These are phyloP conservation scores for Phytophthora pseudosyringae DNA, from an alignment of 352 stramenopile genomes.

Conservation along the genomic window DNA sequence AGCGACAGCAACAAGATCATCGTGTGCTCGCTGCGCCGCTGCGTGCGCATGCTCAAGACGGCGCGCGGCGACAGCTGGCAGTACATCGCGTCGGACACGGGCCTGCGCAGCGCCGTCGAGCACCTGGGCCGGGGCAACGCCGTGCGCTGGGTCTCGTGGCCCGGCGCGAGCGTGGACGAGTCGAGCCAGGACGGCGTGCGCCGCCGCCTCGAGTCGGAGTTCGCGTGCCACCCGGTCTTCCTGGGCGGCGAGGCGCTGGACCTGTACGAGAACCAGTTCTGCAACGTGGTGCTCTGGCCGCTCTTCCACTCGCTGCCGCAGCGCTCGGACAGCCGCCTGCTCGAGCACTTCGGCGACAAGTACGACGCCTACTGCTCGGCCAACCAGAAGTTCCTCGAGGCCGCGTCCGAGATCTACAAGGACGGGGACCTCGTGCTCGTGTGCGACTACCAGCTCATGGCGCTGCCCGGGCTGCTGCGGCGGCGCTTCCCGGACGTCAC, in stretches of 20 bases:
- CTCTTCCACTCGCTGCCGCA: slow-evolving; percentile 91
- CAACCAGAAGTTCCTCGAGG: slow-evolving; percentile 89
- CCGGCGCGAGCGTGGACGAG: slow-evolving; percentile 79
- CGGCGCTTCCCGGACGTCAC: slow-evolving; percentile 79
- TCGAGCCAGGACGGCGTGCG: slow-evolving; percentile 80
- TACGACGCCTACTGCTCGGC: slow-evolving; percentile 90
- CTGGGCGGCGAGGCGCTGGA: slow-evolving; percentile 78
- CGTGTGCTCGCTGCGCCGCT: slow-evolving; percentile 70
- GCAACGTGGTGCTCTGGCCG: slow-evolving; percentile 91
- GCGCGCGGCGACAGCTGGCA: slow-evolving; percentile 76
- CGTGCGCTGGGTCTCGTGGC: slow-evolving; percentile 92
- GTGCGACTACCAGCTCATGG: slow-evolving; percentile 92
- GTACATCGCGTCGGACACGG: slow-evolving; percentile 68
- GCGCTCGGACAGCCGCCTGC: slow-evolving; percentile 67
- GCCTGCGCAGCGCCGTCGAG: slow-evolving; percentile 81
- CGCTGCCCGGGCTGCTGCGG: slow-evolving; percentile 75
- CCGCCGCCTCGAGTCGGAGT: slow-evolving; percentile 79
- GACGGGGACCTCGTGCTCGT: slow-evolving; percentile 89
- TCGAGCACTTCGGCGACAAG: slow-evolving; percentile 87
- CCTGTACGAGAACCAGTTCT: slow-evolving; percentile 91
- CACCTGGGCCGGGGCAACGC: slow-evolving; percentile 76
- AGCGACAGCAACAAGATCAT: slow-evolving; percentile 85
- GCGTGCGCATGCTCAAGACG: slow-evolving; percentile 80
- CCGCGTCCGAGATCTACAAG: slow-evolving; percentile 82
- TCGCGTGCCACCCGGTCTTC: slow-evolving; percentile 88